Evolutionary conservation across 371 early-diverging fungal genomes (phyloP), one percentile per base, ranked within the genome.

Genomic region (Mycotypha africana): DNA sequence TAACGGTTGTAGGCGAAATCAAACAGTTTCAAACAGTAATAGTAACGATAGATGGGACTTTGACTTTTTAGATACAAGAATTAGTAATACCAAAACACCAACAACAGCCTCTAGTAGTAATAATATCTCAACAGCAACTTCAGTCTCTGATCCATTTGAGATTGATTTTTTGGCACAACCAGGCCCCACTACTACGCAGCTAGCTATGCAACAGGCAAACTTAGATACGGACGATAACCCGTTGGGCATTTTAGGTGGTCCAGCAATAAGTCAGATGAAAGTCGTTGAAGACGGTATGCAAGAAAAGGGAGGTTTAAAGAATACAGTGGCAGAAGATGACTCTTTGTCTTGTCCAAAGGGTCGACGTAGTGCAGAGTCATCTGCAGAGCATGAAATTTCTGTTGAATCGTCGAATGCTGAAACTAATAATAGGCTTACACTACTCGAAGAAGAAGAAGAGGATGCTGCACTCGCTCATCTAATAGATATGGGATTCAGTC

Each of bases 401-500:
- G n/a, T n/a, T n/a, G n/a, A n/a, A n/a, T n/a, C n/a, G n/a, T n/a
- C n/a, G n/a, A n/a, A n/a, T n/a, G n/a, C n/a, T 6, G 12, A 28
- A 12, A 6, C 30, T 28, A 12, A 28, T 28, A 28, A 28, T 12
- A 28, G 30, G 8, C 30, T 28, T 28, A 12, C 6, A 28, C 8
- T 12, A 42, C 4, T 14, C 20, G 15, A 19, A 19, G 40, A 38
- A 9, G 53, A 41, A 8, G 37, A 43, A 11, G 34, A 43, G 30
- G 57, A 64, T 34, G 58, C 43, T 7, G 30, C 52, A 40, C 59
- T 85, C 22, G 85, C 86, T 1, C 79, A 82, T 60, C 67, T 91
- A 35, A 74, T 83, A 5, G 79, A 80, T 36, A 85, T 87, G 83
- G 91, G 91, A 0, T 93, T 89, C 56, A 70, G 78, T 16, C 60